phyloP scores from a whole-genome alignment of 2,329 filamentous ascomycete species.

The Pestalotiopsis sp. region DNA sequence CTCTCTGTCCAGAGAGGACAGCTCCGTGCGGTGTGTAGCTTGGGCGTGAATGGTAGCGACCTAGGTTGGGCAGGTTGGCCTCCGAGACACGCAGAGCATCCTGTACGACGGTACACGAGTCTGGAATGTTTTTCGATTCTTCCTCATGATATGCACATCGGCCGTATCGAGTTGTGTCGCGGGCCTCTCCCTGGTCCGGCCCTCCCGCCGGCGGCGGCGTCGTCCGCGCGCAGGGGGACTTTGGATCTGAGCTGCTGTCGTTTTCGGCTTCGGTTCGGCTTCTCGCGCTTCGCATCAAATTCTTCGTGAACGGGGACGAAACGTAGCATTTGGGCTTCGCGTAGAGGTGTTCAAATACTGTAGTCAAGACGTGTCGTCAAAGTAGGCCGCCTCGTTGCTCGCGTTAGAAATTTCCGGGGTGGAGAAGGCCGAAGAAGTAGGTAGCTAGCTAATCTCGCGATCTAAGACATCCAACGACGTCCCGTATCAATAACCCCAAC shows the following conservation, averaged over 20 bases:
- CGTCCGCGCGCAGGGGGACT: too few species aligned
- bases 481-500: neutral
- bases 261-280: too few species aligned
- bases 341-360: neutral
- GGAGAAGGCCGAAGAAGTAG: neutral
- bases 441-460: neutral
- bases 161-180: neutral
- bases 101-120: neutral
- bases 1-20: too few species aligned
- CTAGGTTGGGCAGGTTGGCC: neutral
- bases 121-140: neutral
- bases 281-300: too few species aligned
- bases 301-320: neutral
- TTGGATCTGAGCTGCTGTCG: too few species aligned
- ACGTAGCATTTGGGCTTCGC: neutral
- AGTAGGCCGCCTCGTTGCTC: neutral
- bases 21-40: neutral
- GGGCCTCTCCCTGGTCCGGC: neutral
- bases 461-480: neutral
- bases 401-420: neutral
- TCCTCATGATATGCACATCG: neutral
- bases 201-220: too few species aligned
- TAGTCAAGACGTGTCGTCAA: neutral
- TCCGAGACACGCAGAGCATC: neutral
- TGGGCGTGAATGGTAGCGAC: neutral